These are phyloP conservation scores for Trichoderma polysporum DNA, from an alignment of 2,329 filamentous ascomycete species.

Conservation along the genomic window DNA sequence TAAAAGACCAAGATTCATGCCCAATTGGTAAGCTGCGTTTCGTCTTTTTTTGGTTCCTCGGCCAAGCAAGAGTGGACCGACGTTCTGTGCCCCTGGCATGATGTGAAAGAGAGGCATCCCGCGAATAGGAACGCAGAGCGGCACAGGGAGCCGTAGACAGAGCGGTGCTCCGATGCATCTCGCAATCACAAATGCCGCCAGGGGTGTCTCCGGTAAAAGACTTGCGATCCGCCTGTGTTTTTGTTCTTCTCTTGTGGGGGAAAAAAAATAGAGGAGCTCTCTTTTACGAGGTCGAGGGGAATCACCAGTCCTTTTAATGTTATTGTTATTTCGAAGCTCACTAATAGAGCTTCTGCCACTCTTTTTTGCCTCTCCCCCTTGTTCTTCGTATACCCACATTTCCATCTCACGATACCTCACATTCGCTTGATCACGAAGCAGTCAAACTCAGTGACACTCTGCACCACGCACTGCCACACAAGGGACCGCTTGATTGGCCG, in stretches of 20 bases:
- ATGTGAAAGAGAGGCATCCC: background rate
- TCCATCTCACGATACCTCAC: background rate
- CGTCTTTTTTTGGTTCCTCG: background rate
- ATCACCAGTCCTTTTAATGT: background rate
- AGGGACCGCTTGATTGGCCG: background rate
- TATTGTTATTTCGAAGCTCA: slow-evolving; percentile 3
- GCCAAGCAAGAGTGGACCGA: slow-evolving; percentile 4
- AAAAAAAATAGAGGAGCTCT: background rate
- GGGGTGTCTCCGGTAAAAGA: background rate
- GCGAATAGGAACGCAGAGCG: slow-evolving; percentile 10
- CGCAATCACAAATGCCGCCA: background rate
- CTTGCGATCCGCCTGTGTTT: background rate
- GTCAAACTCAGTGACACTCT: background rate
- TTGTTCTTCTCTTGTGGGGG: background rate
- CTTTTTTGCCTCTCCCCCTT: background rate
- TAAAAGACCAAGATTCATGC: background rate
- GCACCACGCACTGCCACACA: background rate
- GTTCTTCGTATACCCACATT: background rate
- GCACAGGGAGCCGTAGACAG: background rate
- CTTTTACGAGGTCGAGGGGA: background rate
- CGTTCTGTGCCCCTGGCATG: slow-evolving; percentile 16
- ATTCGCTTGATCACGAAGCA: background rate
- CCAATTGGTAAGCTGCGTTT: background rate
- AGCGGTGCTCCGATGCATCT: slow-evolving; percentile 13
- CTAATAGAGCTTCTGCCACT: slow-evolving; percentile 9